Percentiles rank a stretch among this genome's conserved stretches.
Evolutionary conservation across 2,329 filamentous ascomycete species (phyloP).

Genomic region (Arthrobotrys musiformis): DNA sequence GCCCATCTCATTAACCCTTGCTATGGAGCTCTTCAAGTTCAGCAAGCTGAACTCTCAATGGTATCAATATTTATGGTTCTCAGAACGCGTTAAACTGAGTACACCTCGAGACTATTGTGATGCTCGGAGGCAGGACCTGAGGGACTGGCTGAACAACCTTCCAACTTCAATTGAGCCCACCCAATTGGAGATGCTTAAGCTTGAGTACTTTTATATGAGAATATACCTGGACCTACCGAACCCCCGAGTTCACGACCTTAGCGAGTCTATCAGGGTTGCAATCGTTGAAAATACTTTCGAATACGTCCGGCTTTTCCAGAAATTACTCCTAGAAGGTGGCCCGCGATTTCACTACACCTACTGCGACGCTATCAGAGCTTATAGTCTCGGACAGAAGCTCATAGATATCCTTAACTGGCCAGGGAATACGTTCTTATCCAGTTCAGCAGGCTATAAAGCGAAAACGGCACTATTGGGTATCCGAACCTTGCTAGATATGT

Average conservation of each 20-base stretch:
- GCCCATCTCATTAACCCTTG: conserved; percentile 71
- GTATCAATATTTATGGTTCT: conserved; percentile 89
- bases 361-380: conserved; percentile 52
- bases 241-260: conserved; percentile 47
- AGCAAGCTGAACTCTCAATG: conserved; percentile 86
- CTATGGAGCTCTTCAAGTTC: conserved; percentile 81
- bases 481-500: conserved; percentile 42
- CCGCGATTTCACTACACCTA: conserved; percentile 52
- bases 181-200: conserved; percentile 80
- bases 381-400: conserved; percentile 51
- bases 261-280: conserved; percentile 31
- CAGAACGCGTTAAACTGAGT: conserved; percentile 74
- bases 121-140: conserved; percentile 80
- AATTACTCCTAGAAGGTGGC: conserved; percentile 43
- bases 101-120: conserved; percentile 78
- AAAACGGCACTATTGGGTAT: conserved; percentile 45
- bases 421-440: conserved; percentile 41
- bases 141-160: conserved; percentile 81
- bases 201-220: conserved; percentile 90
- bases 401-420: conserved; percentile 49
- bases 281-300: conserved; percentile 54
- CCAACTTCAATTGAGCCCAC: conserved; percentile 73
- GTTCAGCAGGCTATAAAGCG: conserved; percentile 34
- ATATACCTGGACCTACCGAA: conserved; percentile 69
- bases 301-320: conserved; percentile 51